Conservation (phyloP, 2,329 filamentous ascomycete genomes). For the Blumeriella jaapii region DNA sequence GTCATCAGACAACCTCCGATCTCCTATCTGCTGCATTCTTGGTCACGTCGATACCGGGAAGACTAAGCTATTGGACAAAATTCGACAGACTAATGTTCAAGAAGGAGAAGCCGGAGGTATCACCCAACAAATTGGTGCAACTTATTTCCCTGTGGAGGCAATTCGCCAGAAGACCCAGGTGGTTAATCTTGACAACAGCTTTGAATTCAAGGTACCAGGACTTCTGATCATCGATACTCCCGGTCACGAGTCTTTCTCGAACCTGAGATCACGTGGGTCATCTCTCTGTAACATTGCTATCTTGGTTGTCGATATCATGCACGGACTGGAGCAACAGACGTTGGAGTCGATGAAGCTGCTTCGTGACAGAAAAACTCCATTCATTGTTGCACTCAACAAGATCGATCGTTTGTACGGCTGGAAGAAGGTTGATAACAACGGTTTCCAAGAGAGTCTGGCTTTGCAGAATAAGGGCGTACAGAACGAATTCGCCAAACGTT, state of each 20-base stretch:
- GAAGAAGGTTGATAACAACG: conserved; percentile 98
- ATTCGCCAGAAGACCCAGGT: conserved; percentile 86
- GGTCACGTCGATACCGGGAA: conserved; percentile 99
- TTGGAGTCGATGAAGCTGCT: conserved; percentile 94
- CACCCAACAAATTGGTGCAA: conserved; percentile 98
- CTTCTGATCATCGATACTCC: conserved; percentile 95
- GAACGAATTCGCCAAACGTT: conserved; percentile 83
- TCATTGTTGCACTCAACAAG: conserved; percentile 98
- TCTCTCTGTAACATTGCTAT: conserved; percentile 99
- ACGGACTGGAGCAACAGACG: conserved; percentile 94
- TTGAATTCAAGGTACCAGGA: conserved; percentile 97
- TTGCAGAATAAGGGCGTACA: conserved; percentile 89
- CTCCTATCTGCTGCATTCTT: conserved; percentile 98
- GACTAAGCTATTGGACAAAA: conserved; percentile 98
- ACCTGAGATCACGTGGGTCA: conserved; percentile 89
- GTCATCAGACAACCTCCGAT: conserved; percentile 88
- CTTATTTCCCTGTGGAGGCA: conserved; percentile 94
- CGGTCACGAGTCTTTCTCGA: conserved; percentile 99
- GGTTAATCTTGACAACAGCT: conserved; percentile 79
- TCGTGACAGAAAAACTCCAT: conserved; percentile 87
- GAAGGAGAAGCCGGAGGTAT: conserved; percentile 99
- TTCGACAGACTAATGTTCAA: conserved; percentile 96
- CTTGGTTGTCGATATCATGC: conserved; percentile 98
- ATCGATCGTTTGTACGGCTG: conserved; percentile 98
- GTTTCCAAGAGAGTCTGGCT: conserved; percentile 83